Percentiles rank a stretch among this genome's conserved stretches.
These are phyloP conservation scores for Obba rivulosa DNA, from an alignment of 768 basidiomycete genomes.

Conservation along the genomic window DNA sequence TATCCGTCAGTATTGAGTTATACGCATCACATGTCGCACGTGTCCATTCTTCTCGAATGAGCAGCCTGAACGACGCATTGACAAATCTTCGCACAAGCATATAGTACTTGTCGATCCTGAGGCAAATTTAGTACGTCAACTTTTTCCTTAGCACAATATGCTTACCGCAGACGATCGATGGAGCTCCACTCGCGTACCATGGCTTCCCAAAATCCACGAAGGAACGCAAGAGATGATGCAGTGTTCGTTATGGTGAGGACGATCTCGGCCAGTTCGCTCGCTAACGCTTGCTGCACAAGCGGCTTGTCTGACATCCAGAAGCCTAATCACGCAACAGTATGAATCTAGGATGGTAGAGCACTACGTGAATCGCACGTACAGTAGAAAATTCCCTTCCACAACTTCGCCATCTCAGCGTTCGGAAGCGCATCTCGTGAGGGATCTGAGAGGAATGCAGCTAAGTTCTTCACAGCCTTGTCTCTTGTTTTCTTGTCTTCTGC, in stretches of 20 bases:
- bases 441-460: conserved; percentile 75
- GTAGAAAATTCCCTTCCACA: conserved; percentile 99
- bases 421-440: conserved; percentile 51
- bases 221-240: conserved; percentile 62
- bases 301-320: conserved; percentile 99
- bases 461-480: conserved; percentile 82
- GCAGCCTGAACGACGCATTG: conserved; percentile 78
- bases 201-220: conserved; percentile 87
- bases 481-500: conserved; percentile 80
- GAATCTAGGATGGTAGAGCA: not conserved
- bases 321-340: conserved; percentile 39
- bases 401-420: conserved; percentile 76
- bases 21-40: conserved; percentile 47
- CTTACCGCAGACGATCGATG: conserved; percentile 84
- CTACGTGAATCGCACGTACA: conserved; percentile 45
- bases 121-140: not conserved
- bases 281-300: conserved; percentile 88
- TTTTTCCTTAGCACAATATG: not conserved
- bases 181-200: conserved; percentile 91
- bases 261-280: conserved; percentile 79
- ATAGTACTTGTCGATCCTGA: conserved; percentile 95
- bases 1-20: conserved; percentile 56
- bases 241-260: conserved; percentile 60
- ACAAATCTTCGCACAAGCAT: conserved; percentile 89
- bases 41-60: conserved; percentile 71